These are phyloP conservation scores for Venturia pyrina DNA, from an alignment of 2,329 filamentous ascomycete genomes.

Conservation along the genomic window DNA sequence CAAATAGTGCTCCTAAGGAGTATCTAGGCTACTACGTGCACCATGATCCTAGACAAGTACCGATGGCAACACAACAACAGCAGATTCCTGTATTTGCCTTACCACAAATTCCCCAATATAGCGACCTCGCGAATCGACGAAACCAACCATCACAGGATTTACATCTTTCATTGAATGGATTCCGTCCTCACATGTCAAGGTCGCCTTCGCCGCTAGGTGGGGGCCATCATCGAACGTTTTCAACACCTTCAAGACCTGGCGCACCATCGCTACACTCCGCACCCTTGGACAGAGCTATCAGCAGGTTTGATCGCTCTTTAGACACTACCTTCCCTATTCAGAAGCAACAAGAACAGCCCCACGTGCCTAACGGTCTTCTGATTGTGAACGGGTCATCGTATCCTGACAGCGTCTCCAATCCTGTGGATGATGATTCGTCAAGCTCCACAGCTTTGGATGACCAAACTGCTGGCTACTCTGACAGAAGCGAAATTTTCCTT, in stretches of 20 bases:
- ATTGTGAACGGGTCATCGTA: conserved; percentile 31
- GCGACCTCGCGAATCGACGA: conserved; percentile 30
- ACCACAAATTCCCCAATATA: conserved; percentile 27
- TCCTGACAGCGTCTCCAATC: conserved; percentile 4
- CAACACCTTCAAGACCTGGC: conserved; percentile 16
- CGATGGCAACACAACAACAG: conserved; percentile 6
- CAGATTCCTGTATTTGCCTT: conserved; percentile 14
- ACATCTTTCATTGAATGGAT: conserved; percentile 9
- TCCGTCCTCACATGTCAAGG: conserved; percentile 22
- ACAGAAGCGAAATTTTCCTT: not conserved
- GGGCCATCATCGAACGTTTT: conserved; percentile 31
- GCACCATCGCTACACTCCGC: not conserved
- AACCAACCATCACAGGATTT: conserved; percentile 23
- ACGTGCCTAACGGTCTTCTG: conserved; percentile 24
- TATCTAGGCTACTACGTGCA: conserved; percentile 41
- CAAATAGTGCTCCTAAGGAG: conserved; percentile 36
- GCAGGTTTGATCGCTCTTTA: not conserved
- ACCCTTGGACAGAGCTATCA: not conserved
- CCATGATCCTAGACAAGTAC: conserved; percentile 29
- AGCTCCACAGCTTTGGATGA: not conserved
- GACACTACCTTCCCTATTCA: conserved; percentile 17
- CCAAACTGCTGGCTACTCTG: not conserved
- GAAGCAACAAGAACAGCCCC: conserved; percentile 16
- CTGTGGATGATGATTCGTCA: not conserved
- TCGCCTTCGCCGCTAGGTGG: conserved; percentile 38